phyloP scores from a whole-genome alignment of 2,329 filamentous ascomycete genomes.

The Ophiocordyceps camponoti-leonardi region DNA sequence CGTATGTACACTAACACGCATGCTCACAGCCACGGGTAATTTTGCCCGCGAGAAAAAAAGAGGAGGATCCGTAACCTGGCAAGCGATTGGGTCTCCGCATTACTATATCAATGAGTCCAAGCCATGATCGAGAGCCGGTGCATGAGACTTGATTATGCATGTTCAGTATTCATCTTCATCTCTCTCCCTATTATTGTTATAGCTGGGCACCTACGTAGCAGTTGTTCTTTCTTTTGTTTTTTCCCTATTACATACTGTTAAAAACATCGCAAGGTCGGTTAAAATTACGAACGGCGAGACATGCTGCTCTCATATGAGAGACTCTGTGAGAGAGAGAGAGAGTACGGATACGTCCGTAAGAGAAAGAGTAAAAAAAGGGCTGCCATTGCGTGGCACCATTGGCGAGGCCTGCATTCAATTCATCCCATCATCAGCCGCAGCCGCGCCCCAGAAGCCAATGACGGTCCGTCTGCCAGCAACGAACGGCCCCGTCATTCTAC shows the following conservation, averaged over 20 bases:
- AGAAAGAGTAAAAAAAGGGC: background rate
- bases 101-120: background rate
- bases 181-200: too few species aligned
- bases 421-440: slow-evolving; percentile 1
- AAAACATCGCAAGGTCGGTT: background rate
- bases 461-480: background rate
- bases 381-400: slow-evolving; percentile 2
- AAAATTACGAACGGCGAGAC: background rate
- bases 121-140: background rate
- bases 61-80: too few species aligned
- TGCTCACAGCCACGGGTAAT: too few species aligned
- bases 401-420: slow-evolving; percentile 1
- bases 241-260: too few species aligned
- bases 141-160: background rate
- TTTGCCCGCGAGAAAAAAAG: too few species aligned
- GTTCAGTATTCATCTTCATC: background rate
- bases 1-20: too few species aligned
- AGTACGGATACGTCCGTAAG: background rate
- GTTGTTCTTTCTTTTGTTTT: too few species aligned
- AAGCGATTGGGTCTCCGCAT: background rate
- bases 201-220: too few species aligned
- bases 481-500: background rate
- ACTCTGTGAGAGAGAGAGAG: background rate
- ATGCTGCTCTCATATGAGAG: background rate
- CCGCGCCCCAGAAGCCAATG: background rate